phyloP scores from a whole-genome alignment of 2,329 filamentous ascomycete species.

The Ceratocystis diversiconidia region DNA sequence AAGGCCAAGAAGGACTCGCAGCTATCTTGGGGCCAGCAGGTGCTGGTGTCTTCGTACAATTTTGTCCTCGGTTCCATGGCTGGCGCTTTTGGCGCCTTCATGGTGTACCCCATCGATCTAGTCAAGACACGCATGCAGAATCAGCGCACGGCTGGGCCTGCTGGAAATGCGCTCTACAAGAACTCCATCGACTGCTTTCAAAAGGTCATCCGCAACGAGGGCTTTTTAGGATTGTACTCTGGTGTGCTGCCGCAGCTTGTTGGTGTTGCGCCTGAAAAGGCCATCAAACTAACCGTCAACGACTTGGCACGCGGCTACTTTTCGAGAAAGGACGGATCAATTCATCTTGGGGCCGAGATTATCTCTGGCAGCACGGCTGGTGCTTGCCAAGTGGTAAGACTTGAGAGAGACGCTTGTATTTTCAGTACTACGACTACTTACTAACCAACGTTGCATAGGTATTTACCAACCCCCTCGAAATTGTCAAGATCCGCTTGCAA shows the following conservation, averaged over 20 bases:
- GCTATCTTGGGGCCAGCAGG: conserved; percentile 19
- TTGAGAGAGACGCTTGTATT: neutral
- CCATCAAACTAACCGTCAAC: conserved; percentile 97
- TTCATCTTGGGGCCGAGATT: conserved; percentile 58
- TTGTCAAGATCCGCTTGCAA: conserved; percentile 97
- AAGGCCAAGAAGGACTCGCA: conserved; percentile 27
- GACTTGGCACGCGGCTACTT: conserved; percentile 71
- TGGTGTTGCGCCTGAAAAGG: conserved; percentile 97
- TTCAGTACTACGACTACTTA: conserved; percentile 13
- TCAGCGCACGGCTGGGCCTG: conserved; percentile 63
- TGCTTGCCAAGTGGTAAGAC: conserved; percentile 84
- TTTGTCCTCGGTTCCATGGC: conserved; percentile 80
- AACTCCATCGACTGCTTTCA: conserved; percentile 92
- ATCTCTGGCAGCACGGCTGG: conserved; percentile 80
- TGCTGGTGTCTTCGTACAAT: conserved; percentile 68
- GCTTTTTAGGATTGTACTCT: conserved; percentile 77
- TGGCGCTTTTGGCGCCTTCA: conserved; percentile 94
- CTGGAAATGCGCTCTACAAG: conserved; percentile 78
- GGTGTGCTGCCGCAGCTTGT: conserved; percentile 90
- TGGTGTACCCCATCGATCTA: conserved; percentile 97
- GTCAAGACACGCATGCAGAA: conserved; percentile 99
- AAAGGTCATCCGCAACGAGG: conserved; percentile 89
- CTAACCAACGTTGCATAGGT: conserved; percentile 37
- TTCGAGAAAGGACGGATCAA: conserved; percentile 59
- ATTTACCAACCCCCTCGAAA: conserved; percentile 95